These are phyloP conservation scores for Amylocarpus encephaloides DNA, from an alignment of 2,329 filamentous ascomycete genomes.

Conservation along the genomic window DNA sequence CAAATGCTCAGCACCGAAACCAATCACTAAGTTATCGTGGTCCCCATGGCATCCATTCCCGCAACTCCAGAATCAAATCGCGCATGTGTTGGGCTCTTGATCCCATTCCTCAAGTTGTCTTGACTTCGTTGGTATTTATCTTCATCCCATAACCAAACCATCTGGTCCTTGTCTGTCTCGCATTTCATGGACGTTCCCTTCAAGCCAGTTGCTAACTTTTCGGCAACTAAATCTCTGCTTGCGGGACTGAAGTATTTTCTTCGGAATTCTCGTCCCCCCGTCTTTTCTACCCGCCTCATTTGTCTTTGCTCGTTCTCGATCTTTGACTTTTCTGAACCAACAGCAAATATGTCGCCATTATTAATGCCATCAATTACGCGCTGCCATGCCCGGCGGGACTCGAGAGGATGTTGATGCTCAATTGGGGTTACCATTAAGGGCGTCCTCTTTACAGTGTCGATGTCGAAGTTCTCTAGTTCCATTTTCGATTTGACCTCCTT, in stretches of 20 bases:
- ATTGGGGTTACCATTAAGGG: conserved; percentile 65
- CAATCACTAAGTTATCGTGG: not conserved
- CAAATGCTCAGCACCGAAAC: not conserved
- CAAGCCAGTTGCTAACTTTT: conserved; percentile 36
- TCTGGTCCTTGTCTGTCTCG: conserved; percentile 17
- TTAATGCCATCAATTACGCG: conserved; percentile 76
- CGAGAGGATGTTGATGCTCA: conserved; percentile 75
- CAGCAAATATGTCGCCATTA: conserved; percentile 74
- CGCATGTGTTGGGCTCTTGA: conserved; percentile 20
- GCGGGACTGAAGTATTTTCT: conserved; percentile 69
- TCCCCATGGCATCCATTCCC: conserved; percentile 6
- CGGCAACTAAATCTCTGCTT: conserved; percentile 38
- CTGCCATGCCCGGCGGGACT: conserved; percentile 81
- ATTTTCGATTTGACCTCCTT: conserved; percentile 54
- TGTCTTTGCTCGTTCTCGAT: conserved; percentile 86
- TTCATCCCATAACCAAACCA: conserved; percentile 28
- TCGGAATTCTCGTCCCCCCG: conserved; percentile 69
- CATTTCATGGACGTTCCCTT: conserved; percentile 16
- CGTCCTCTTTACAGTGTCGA: conserved; percentile 50
- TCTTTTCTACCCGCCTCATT: conserved; percentile 65
- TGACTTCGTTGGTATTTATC: conserved; percentile 20
- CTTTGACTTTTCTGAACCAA: conserved; percentile 71
- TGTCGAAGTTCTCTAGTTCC: conserved; percentile 54
- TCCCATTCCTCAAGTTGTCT: conserved; percentile 7
- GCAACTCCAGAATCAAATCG: conserved; percentile 24